Conservation (phyloP, 2,329 filamentous ascomycete genomes). For the Fusarium stilboides region DNA sequence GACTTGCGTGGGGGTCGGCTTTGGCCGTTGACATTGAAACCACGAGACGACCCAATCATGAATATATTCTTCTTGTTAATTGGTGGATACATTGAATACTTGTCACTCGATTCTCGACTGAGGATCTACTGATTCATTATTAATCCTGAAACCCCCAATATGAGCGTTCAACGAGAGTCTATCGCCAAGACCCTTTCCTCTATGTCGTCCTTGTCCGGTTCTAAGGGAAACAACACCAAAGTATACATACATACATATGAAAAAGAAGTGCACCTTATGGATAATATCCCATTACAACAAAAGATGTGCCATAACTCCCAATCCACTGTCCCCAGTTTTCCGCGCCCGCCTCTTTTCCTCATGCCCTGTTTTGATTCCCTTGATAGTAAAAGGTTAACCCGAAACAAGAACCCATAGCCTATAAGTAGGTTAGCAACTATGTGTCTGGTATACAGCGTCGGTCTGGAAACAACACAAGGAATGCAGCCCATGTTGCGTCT, state of each 20-base stretch:
- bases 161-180: slow-evolving; percentile 19
- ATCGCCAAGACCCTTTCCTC: slow-evolving; percentile 11
- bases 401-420: slow-evolving; percentile 61
- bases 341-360: slow-evolving; percentile 30
- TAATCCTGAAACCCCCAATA: slow-evolving; percentile 41
- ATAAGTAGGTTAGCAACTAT: slow-evolving; percentile 25
- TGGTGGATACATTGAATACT: background rate
- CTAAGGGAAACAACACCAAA: slow-evolving; percentile 37
- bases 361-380: slow-evolving; percentile 17
- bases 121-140: slow-evolving; percentile 39
- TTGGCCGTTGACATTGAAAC: background rate
- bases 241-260: slow-evolving; percentile 45
- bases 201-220: slow-evolving; percentile 32
- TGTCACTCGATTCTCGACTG: slow-evolving; percentile 2
- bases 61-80: slow-evolving; percentile 5
- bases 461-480: background rate
- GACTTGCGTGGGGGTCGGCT: slow-evolving; percentile 17
- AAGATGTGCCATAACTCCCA: slow-evolving; percentile 41
- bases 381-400: slow-evolving; percentile 46
- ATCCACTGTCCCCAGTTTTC: slow-evolving; percentile 24
- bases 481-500: background rate
- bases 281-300: slow-evolving; percentile 47
- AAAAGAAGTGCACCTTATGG: slow-evolving; percentile 40
- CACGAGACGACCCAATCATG: background rate
- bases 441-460: background rate